These are phyloP conservation scores for Amaranthus palmeri DNA, from an alignment of 148 eudicot species.

Conservation along the genomic window DNA sequence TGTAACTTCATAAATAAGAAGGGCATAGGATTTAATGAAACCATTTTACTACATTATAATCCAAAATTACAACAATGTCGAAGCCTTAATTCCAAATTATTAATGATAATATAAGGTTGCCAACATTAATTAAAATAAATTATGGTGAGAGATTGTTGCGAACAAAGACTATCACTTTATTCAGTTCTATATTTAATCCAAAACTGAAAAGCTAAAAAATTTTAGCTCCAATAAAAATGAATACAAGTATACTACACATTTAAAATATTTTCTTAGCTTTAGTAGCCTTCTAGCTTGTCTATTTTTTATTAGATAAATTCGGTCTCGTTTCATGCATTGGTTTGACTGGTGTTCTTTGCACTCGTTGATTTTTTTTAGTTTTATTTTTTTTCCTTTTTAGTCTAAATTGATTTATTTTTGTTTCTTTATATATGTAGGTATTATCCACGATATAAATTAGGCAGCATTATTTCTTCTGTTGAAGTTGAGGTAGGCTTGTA, in stretches of 20 bases:
- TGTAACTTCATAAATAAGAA: too few species aligned
- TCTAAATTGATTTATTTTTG: conserved; percentile 4
- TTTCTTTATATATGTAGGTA: conserved; percentile 44
- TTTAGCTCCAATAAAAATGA: too few species aligned
- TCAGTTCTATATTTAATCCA: too few species aligned
- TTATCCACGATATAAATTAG: conserved; percentile 72
- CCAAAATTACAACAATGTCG: too few species aligned
- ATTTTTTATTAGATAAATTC: not conserved
- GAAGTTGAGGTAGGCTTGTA: conserved; percentile 57
- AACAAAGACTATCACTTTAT: too few species aligned
- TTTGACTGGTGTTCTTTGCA: not conserved
- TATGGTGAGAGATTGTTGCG: too few species aligned
- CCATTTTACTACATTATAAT: too few species aligned
- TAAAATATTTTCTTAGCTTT: not conserved
- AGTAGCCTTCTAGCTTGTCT: not conserved
- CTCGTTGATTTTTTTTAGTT: not conserved
- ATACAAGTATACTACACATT: not conserved
- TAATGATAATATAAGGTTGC: too few species aligned
- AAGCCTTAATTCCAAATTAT: too few species aligned
- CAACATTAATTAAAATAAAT: too few species aligned
- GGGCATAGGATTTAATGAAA: too few species aligned
- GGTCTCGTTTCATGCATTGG: not conserved
- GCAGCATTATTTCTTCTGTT: conserved; percentile 55
- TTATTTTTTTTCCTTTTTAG: not conserved
- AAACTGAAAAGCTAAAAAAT: too few species aligned